phyloP scores from a whole-genome alignment of 225 moss, liverwort and hornwort genomes.

The Pleurozium schreberi region DNA sequence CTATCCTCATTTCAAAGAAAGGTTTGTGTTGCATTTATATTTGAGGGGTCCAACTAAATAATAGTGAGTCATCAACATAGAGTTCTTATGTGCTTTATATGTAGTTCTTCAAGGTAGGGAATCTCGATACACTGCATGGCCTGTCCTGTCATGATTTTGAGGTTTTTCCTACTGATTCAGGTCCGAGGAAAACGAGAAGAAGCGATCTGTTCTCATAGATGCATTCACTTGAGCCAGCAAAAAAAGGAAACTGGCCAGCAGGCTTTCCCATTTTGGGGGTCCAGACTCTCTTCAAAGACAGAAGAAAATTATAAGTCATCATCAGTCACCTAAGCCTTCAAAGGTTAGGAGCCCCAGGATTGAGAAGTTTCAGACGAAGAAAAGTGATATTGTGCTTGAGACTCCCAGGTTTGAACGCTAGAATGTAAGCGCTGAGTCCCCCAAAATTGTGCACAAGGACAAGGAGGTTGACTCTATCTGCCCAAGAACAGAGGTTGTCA shows the following conservation, averaged over 20 bases:
- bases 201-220: constrained; percentile 10
- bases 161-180: neutral
- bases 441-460: neutral
- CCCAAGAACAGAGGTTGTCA: neutral
- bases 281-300: constrained; percentile 22
- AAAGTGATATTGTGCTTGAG: constrained; percentile 20
- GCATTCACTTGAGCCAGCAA: constrained; percentile 22
- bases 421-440: neutral
- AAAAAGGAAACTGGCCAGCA: constrained; percentile 45
- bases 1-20: neutral
- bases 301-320: constrained; percentile 28
- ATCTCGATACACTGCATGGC: neutral
- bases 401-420: constrained; percentile 42
- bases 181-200: neutral
- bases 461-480: constrained; percentile 21
- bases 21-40: neutral
- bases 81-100: neutral
- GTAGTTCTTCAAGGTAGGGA: neutral
- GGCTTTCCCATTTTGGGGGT: constrained; percentile 35
- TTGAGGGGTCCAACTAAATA: neutral
- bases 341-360: neutral
- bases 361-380: neutral
- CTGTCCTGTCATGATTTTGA: neutral
- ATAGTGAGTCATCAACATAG: neutral
- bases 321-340: constrained; percentile 4